Base-by-base conservation (phyloP, 176 grass and related monocot genomes). In the Musa beccarii region DNA sequence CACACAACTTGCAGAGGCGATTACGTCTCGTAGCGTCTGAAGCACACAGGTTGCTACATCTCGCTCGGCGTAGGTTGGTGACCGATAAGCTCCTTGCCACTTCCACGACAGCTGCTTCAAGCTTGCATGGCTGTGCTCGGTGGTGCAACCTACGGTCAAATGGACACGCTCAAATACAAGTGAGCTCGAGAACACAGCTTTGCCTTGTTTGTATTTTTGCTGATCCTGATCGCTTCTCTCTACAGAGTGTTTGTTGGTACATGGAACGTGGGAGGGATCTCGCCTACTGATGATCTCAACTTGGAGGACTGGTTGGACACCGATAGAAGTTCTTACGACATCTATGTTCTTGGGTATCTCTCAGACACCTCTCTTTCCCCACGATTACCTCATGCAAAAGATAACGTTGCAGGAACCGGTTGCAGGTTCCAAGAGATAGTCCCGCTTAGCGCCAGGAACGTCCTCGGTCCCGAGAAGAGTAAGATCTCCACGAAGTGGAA, bases 381-480 rank as follows among this genome's bases (percentile, higher is more conserved):
- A 62, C 3, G 10, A 1, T 63, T 0, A 10, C 9, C 7, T 54
- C 34, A 6, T 43, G 34, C 34, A 43, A 43, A 43, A 43, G 34
- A 43, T 43, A 43, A 43, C 34, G 34, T 43, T 43, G 34, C 34
- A 43, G 34, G 70, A 26, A 23, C 73, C 63, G 54, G 64, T 20
- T 91, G 65, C 34, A 98, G 90, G 88, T 99, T 99, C 72, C 95
- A 99, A 82, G 95, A 99, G 81, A 86, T 94, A 82, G 95, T 99
- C 25, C 90, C 90, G 17, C 88, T 99, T 4, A 94, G 76, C 78
- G 76, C 84, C 68, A 91, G 82, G 79, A 99, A 99, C 79, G 90
- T 99, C 22, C 82, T 99, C 25, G 95, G 95, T 66, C 95, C 90
- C 66, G 80, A 77, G 26, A 92, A 91, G 59, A 86, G 83, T 59